Conservation (phyloP, 2,329 filamentous ascomycete species). For the Pseudogymnoascus sp. region DNA sequence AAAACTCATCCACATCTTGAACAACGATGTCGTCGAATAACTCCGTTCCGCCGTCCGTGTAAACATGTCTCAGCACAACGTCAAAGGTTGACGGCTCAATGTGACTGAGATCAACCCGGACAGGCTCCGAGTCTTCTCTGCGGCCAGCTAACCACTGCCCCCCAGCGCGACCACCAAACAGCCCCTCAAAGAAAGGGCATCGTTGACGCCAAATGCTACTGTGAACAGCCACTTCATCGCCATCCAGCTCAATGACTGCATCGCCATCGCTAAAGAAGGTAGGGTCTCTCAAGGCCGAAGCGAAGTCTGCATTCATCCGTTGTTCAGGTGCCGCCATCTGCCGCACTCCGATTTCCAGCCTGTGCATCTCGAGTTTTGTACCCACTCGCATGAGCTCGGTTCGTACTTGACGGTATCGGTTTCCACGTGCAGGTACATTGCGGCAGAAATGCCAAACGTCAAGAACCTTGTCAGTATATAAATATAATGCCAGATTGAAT, state of each 20-base stretch:
- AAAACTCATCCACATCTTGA: conserved; percentile 69
- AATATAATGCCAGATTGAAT: conserved; percentile 69
- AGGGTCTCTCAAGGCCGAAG: conserved; percentile 57
- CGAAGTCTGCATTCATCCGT: conserved; percentile 63
- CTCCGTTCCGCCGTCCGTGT: conserved; percentile 71
- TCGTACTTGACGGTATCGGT: conserved; percentile 71
- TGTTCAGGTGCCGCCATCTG: conserved; percentile 60
- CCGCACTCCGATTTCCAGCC: conserved; percentile 69
- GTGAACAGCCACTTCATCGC: conserved; percentile 65
- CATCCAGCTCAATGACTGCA: conserved; percentile 68
- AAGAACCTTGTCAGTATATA: conserved; percentile 72
- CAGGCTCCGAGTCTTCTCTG: conserved; percentile 42
- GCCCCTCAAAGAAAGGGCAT: conserved; percentile 84
- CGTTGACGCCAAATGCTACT: conserved; percentile 71
- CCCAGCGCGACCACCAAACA: conserved; percentile 81
- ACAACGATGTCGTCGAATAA: conserved; percentile 72
- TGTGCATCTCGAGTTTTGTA: conserved; percentile 58
- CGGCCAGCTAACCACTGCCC: conserved; percentile 77
- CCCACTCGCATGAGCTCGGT: conserved; percentile 84
- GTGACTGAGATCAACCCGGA: conserved; percentile 76
- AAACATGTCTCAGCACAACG: conserved; percentile 73
- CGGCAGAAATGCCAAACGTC: conserved; percentile 81
- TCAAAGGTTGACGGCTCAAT: conserved; percentile 65
- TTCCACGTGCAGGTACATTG: conserved; percentile 52
- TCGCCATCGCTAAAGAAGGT: conserved; percentile 74